Conservation (phyloP, 169 alveolate genomes). For the Plasmodium gonderi region DNA sequence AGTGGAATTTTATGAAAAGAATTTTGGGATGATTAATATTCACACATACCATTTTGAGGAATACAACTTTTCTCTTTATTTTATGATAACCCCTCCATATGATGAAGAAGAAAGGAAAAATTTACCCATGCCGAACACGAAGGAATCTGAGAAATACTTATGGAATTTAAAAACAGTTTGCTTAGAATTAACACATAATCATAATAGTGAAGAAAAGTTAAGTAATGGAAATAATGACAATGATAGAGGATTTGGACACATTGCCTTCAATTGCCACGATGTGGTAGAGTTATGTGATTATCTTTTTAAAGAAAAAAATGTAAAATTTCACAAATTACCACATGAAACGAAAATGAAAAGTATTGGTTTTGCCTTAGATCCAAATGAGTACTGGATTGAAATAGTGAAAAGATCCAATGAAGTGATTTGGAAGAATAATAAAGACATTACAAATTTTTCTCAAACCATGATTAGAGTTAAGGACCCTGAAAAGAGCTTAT, state of each 20-base stretch:
- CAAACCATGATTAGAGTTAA: conserved; percentile 85
- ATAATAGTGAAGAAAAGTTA: conserved; percentile 77
- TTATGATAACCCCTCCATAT: conserved; percentile 81
- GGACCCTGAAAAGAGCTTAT: conserved; percentile 77
- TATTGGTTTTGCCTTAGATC: conserved; percentile 85
- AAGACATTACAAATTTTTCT: conserved; percentile 76
- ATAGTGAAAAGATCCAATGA: conserved; percentile 77
- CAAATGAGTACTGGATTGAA: conserved; percentile 87
- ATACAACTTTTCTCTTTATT: conserved; percentile 82
- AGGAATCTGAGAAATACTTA: conserved; percentile 80
- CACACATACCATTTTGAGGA: conserved; percentile 77
- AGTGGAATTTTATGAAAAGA: conserved; percentile 81
- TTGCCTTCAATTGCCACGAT: conserved; percentile 82
- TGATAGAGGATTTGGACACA: conserved; percentile 86
- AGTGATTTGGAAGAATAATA: conserved; percentile 56
- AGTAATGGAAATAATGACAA: conserved; percentile 85
- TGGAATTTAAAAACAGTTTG: conserved; percentile 82
- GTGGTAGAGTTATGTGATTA: conserved; percentile 56
- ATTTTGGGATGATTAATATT: conserved; percentile 84
- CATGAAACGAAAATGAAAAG: conserved; percentile 83
- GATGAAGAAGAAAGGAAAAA: conserved; percentile 76
- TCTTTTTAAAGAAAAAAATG: conserved; percentile 70
- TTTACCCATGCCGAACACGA: conserved; percentile 69
- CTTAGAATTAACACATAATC: conserved; percentile 83
- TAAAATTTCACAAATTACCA: conserved; percentile 82